A percentile compares a stretch with the other conserved stretches of the same genome.
Conservation (phyloP, 768 basidiomycete species). For the Mycena metata region DNA sequence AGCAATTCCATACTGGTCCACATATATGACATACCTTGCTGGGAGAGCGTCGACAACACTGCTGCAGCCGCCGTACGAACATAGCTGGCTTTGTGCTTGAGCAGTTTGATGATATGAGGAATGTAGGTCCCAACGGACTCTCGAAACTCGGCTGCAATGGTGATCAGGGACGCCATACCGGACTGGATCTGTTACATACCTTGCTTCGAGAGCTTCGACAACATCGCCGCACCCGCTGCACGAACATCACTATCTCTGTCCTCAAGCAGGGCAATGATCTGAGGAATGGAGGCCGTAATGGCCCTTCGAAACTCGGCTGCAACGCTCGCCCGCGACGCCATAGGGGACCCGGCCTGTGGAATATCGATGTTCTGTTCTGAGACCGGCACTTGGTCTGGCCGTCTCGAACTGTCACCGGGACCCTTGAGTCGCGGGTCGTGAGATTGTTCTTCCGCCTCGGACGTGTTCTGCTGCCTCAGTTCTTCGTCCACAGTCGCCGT, state of each 20-base stretch:
- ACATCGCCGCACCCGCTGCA: background rate
- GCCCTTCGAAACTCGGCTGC: background rate
- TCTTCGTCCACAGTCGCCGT: background rate
- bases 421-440: conserved; percentile 10
- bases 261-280: background rate
- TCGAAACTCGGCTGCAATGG: background rate
- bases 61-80: background rate
- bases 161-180: background rate
- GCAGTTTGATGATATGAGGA: background rate
- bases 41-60: conserved; percentile 2
- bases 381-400: conserved; percentile 6
- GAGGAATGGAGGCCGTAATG: conserved; percentile 7
- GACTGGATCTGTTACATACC: background rate
- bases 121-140: background rate
- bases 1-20: background rate
- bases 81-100: background rate
- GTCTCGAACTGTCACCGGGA: conserved; percentile 5
- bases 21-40: conserved; percentile 7
- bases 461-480: conserved; percentile 7
- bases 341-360: background rate
- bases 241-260: background rate
- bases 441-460: background rate
- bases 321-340: conserved; percentile 5
- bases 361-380: conserved; percentile 6
- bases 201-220: conserved; percentile 5